A percentile compares a stretch with the other conserved stretches of the same genome.
These are phyloP conservation scores for Vitis labrusca DNA, from an alignment of 164 flowering plant species.

Conservation along the genomic window DNA sequence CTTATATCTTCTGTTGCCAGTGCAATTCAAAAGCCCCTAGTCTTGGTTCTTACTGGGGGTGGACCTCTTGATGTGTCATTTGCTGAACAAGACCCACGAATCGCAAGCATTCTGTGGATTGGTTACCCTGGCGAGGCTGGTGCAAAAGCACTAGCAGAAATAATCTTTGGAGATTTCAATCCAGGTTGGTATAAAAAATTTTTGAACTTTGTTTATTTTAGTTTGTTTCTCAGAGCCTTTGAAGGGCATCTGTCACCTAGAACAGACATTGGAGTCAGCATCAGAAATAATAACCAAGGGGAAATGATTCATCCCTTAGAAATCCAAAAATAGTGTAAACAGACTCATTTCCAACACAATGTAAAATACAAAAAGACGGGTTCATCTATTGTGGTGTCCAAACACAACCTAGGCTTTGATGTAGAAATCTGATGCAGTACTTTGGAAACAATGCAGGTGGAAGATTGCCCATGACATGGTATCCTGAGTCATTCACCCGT, in stretches of 20 bases:
- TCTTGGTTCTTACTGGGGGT: constrained; percentile 82
- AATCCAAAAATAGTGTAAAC: neutral
- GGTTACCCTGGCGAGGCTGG: constrained; percentile 98
- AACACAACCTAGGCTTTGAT: neutral
- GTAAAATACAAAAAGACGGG: neutral
- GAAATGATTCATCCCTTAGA: neutral
- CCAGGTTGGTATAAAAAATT: constrained; percentile 60
- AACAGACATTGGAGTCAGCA: too few species aligned
- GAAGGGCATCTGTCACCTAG: too few species aligned
- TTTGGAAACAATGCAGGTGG: constrained; percentile 58
- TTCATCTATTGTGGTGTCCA: neutral
- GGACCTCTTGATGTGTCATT: constrained; percentile 91
- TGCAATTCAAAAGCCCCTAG: constrained; percentile 60
- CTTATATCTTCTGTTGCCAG: constrained; percentile 60
- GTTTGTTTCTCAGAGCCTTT: too few species aligned
- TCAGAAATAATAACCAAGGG: neutral
- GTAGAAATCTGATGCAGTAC: neutral
- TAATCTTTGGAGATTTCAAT: constrained; percentile 76
- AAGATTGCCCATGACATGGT: constrained; percentile 90
- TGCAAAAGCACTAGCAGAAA: constrained; percentile 74
- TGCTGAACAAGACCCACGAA: constrained; percentile 49
- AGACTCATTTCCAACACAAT: neutral
- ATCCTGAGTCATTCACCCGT: constrained; percentile 78
- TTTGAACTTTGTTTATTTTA: neutral
- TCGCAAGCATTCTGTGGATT: constrained; percentile 87